Evolutionary conservation across 148 eudicot species (phyloP).

Genomic region (Pouteria glomerata): DNA sequence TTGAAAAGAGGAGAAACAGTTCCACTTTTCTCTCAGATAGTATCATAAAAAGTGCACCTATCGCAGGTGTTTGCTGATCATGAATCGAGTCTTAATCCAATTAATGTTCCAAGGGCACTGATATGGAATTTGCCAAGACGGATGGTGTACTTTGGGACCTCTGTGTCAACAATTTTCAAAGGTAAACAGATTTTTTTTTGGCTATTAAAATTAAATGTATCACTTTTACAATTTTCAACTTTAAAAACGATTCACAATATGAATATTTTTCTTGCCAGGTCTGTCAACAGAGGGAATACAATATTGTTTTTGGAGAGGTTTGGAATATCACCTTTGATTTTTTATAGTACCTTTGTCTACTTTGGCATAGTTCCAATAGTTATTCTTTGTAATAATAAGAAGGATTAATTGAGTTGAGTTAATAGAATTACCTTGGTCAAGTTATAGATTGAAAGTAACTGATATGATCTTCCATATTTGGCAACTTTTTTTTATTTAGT

Average conservation of each 20-base stretch:
- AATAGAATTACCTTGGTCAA: too few species aligned
- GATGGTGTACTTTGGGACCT: slow-evolving; percentile 62
- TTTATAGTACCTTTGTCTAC: too few species aligned
- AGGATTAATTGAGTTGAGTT: not conserved
- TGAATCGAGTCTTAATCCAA: slow-evolving; percentile 59
- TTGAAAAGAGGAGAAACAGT: too few species aligned
- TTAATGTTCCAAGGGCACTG: slow-evolving; percentile 52
- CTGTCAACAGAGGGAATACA: slow-evolving; percentile 49
- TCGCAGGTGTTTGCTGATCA: slow-evolving; percentile 70
- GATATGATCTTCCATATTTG: not conserved
- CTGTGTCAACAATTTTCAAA: slow-evolving; percentile 57
- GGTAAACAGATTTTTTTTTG: slow-evolving; percentile 31
- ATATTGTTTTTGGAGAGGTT: slow-evolving; percentile 69
- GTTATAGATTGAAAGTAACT: not conserved
- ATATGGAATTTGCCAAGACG: slow-evolving; percentile 59
- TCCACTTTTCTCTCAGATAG: not conserved
- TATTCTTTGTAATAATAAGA: not conserved
- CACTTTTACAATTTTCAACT: not conserved
- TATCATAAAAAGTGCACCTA: not conserved
- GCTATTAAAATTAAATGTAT: not conserved
- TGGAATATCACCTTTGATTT: not conserved
- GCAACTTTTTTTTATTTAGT: not conserved
- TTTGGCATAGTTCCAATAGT: not conserved
- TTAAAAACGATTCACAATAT: slow-evolving; percentile 1
- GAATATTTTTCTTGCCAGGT: slow-evolving; percentile 29